Percentiles rank a stretch among this genome's conserved stretches.
Conservation (phyloP, 1,139 yeast species). For the Pichia terricola region DNA sequence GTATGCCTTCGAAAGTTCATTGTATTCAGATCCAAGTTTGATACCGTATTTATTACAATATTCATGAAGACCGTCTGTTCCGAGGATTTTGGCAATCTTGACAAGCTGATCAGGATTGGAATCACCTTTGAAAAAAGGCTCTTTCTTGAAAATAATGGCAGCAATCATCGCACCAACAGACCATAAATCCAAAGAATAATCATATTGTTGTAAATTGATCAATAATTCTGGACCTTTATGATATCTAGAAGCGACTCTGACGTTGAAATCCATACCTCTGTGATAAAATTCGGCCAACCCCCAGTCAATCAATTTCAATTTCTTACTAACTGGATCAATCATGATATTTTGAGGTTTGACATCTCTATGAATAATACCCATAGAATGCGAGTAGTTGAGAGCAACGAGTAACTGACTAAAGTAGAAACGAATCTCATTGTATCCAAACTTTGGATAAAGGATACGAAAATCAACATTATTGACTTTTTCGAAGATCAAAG, state of each 20-base stretch:
- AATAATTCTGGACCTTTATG: slow-evolving; percentile 96
- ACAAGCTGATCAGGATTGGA: slow-evolving; percentile 94
- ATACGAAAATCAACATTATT: slow-evolving; percentile 86
- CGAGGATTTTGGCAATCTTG: slow-evolving; percentile 87
- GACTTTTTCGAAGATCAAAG: slow-evolving; percentile 83
- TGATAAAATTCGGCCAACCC: slow-evolving; percentile 98
- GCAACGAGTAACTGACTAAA: slow-evolving; percentile 85
- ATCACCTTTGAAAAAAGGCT: slow-evolving; percentile 95
- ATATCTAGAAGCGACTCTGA: slow-evolving; percentile 95
- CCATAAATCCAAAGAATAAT: slow-evolving; percentile 94
- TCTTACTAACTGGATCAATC: slow-evolving; percentile 79
- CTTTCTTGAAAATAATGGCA: slow-evolving; percentile 91
- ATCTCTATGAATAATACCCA: slow-evolving; percentile 98
- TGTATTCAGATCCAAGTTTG: slow-evolving; percentile 71
- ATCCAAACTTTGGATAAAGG: slow-evolving; percentile 82
- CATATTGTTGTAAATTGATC: slow-evolving; percentile 89
- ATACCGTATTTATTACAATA: slow-evolving; percentile 73
- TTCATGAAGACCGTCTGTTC: slow-evolving; percentile 71
- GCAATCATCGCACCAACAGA: slow-evolving; percentile 96
- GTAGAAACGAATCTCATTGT: slow-evolving; percentile 76
- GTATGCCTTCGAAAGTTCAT: slow-evolving; percentile 39
- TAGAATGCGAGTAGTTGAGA: slow-evolving; percentile 86
- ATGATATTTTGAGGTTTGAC: slow-evolving; percentile 97
- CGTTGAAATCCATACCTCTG: slow-evolving; percentile 89
- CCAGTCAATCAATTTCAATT: slow-evolving; percentile 89